Base-by-base conservation (phyloP, 768 basidiomycete genomes). In the Austroboletus eburneus region DNA sequence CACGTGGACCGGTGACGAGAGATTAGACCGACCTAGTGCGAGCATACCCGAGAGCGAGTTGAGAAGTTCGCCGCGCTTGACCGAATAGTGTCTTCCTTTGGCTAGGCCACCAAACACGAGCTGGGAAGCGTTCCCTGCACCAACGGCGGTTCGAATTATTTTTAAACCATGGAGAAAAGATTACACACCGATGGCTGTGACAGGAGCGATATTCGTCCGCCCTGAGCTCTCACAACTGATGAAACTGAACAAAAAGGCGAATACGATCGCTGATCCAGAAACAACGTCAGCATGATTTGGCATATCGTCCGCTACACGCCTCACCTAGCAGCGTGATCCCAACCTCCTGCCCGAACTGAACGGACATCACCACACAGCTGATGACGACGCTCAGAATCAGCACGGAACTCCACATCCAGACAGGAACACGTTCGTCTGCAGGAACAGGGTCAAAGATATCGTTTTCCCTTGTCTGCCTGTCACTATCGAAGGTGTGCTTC, bases 161-260 rank as follows among this genome's bases (percentile, higher is more conserved):
- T 27, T 14, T 18, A 5, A 45, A 27, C 13, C 2, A 25, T 14
- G 21, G n/a, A 22, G 22, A 39, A 32, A 32, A 8, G 1, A 25
- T 2, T 4, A 48, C 54, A 29, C n/a, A 70, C 69, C 65, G 39
- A 81, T 77, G 27, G 78, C 76, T 7, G 76, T 73, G 39, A 83
- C 72, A 9, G 80, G 81, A 57, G 81, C 81, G 58, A 84, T 72
- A 49, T 81, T 79, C 5, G 80, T 84, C 48, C 72, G 66, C 20
- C 82, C 80, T 25, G 75, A 56, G 40, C 75, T 79, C 59, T 83
- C 80, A 9, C 80, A 80, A 34, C 77, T 81, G 52, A 84, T 78
- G 67, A 85, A 83, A 24, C 80, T 80, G 67, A 84, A 85, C 34
- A 82, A 37, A 69, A 82, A 83, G 25, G 77, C 77, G 34, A 82